Percentiles rank a stretch among this genome's conserved stretches.
Conservation (phyloP, 371 early-diverging fungal species). For the Mucor mucedo region DNA sequence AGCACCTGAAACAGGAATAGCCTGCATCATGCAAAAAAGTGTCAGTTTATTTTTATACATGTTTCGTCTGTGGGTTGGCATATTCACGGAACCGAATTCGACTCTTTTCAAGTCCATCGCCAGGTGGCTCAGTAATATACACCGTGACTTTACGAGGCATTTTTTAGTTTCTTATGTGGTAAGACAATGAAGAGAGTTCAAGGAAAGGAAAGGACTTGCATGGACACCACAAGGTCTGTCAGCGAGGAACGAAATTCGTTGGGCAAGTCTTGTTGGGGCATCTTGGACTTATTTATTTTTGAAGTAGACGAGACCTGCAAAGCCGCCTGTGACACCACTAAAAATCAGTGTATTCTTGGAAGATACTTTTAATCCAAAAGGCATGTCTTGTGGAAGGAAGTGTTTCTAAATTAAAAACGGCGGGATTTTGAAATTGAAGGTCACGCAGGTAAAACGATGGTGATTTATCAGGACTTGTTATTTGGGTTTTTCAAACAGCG, state of each 20-base stretch:
- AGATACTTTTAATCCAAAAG: constrained; percentile 49
- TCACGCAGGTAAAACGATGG: no score
- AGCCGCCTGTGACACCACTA: constrained; percentile 47
- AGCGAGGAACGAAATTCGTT: constrained; percentile 60
- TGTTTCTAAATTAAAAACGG: no score
- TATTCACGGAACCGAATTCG: constrained; percentile 69
- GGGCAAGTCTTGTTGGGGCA: constrained; percentile 51
- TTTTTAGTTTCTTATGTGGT: constrained; percentile 34
- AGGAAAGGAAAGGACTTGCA: constrained; percentile 26
- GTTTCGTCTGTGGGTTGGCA: constrained; percentile 1
- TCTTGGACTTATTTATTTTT: constrained; percentile 58
- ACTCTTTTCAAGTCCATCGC: constrained; percentile 72
- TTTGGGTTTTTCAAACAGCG: no score
- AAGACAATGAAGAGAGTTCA: background rate
- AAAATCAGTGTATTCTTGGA: constrained; percentile 67
- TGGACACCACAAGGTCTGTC: constrained; percentile 64
- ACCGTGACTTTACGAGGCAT: constrained; percentile 71
- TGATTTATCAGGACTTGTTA: no score
- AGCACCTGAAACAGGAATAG: constrained; percentile 71
- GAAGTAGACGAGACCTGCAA: constrained; percentile 57
- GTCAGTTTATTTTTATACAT: background rate
- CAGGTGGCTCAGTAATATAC: constrained; percentile 68
- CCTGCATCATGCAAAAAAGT: constrained; percentile 37
- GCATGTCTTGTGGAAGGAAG: constrained; percentile 8
- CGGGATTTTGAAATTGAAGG: no score